Evolutionary conservation across 2,329 filamentous ascomycete genomes (phyloP).

Genomic region (Aspergillus nomiae): DNA sequence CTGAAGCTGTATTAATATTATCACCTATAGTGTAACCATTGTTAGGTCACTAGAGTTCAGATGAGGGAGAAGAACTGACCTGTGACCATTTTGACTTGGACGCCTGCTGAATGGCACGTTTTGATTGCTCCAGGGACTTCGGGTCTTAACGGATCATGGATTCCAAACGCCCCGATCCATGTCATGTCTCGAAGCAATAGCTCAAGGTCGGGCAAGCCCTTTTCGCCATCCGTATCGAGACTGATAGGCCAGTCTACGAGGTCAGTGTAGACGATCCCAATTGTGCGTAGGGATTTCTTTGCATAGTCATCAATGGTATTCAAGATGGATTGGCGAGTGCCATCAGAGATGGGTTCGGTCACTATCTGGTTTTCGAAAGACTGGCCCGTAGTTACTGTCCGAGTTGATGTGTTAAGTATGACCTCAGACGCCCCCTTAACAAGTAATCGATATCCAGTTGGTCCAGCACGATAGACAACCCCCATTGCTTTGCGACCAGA

Average conservation of each 20-base stretch:
- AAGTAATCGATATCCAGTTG: constrained; percentile 40
- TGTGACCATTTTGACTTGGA: constrained; percentile 42
- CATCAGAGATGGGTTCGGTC: constrained; percentile 5
- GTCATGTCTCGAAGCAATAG: constrained; percentile 70
- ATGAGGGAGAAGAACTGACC: constrained; percentile 38
- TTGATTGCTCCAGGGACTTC: constrained; percentile 66
- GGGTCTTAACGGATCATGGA: constrained; percentile 68
- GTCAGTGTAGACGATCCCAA: constrained; percentile 70
- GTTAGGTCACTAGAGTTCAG: constrained; percentile 60
- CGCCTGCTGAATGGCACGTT: constrained; percentile 57
- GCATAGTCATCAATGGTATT: constrained; percentile 35
- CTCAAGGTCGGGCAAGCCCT: constrained; percentile 64
- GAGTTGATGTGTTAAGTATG: constrained; percentile 37
- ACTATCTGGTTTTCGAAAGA: neutral
- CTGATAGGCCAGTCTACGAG: constrained; percentile 66
- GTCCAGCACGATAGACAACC: constrained; percentile 36
- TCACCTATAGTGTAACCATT: constrained; percentile 46
- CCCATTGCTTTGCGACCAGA: constrained; percentile 68
- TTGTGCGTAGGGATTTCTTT: constrained; percentile 67
- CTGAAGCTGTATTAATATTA: constrained; percentile 69
- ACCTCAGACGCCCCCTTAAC: constrained; percentile 49
- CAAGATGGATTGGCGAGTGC: neutral
- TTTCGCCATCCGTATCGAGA: constrained; percentile 57
- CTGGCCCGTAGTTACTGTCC: constrained; percentile 14
- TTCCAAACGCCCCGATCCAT: constrained; percentile 69